Conservation (phyloP, 176 grass and related monocot species). For the Dactylis glomerata region DNA sequence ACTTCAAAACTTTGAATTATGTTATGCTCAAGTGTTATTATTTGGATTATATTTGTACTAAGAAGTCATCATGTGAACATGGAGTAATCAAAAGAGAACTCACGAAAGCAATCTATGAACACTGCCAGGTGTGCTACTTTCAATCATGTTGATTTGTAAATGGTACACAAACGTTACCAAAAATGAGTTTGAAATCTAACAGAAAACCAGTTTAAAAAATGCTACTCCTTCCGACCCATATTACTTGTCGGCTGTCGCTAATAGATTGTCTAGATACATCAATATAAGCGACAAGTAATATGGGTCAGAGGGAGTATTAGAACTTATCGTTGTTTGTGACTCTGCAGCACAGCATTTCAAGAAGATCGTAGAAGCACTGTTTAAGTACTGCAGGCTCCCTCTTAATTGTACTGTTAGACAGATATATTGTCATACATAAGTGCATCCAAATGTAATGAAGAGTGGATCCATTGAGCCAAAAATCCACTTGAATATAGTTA, state of each 20-base stretch:
- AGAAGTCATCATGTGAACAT: neutral
- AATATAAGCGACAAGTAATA: no score
- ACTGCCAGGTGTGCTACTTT: neutral
- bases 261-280: no score
- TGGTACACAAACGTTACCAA: neutral
- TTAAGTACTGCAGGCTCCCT: neutral
- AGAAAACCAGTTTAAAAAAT: neutral
- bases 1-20: neutral
- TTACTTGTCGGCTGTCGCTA: no score
- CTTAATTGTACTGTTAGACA: neutral
- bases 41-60: no score
- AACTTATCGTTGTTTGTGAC: neutral
- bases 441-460: neutral
- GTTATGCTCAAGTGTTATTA: neutral
- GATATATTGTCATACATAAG: neutral
- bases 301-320: no score
- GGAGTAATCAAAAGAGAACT: neutral
- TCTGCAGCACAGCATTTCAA: neutral
- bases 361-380: neutral
- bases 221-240: no score
- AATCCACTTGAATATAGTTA: neutral
- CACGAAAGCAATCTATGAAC: neutral
- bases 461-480: neutral
- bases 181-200: neutral
- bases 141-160: neutral